Conservation (phyloP, 2,329 filamentous ascomycete genomes). For the Ophiostoma sp. region DNA sequence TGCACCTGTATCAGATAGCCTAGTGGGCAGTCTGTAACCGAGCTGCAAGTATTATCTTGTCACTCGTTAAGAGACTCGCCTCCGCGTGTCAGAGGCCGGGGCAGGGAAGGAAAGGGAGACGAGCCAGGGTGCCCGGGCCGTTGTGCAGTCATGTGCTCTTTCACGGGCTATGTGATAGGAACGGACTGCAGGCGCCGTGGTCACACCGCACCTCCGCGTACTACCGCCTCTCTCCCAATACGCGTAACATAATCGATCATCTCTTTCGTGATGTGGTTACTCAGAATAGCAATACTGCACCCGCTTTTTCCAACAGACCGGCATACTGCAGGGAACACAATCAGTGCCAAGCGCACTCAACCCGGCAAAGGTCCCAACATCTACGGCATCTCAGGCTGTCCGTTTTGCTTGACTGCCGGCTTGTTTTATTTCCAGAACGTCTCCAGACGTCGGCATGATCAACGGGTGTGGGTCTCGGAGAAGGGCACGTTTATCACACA, state of each 20-base stretch:
- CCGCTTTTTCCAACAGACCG: background rate
- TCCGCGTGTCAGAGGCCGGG: background rate
- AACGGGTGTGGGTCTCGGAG: background rate
- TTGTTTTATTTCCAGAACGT: background rate
- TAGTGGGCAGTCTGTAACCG: background rate
- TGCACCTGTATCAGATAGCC: background rate
- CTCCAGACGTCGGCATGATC: background rate
- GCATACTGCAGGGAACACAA: background rate
- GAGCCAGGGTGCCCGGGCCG: background rate
- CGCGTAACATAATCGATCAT: background rate
- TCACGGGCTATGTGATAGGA: background rate
- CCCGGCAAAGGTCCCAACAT: background rate
- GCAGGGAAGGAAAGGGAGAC: background rate
- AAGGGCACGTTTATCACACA: background rate
- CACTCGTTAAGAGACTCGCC: background rate
- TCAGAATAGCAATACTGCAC: background rate
- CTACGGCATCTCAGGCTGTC: background rate
- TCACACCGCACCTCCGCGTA: background rate
- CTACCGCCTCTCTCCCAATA: conserved; percentile 6
- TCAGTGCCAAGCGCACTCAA: background rate
- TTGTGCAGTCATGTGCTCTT: background rate
- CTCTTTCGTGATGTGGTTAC: conserved; percentile 14
- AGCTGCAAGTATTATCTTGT: background rate
- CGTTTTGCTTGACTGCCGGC: background rate
- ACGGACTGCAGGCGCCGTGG: background rate